Base-by-base conservation (phyloP, 257 asterid genomes). In the Parsonsia alboflavescens region DNA sequence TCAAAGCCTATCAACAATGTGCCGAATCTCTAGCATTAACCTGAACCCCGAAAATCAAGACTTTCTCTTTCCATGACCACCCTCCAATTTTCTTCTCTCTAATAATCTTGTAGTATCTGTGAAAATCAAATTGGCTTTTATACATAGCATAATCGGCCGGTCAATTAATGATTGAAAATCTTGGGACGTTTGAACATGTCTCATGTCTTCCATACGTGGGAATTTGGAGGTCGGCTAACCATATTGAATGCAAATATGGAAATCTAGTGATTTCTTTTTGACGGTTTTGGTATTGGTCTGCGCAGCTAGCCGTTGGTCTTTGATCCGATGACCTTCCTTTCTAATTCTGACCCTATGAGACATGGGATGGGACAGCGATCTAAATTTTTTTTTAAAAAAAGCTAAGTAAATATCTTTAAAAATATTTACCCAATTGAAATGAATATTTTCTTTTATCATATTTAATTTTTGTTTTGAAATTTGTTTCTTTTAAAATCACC, bases 1-100 rank as follows among this genome's bases (percentile, higher is more conserved):
- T 88, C 76, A 89, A 85, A 82, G 81, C 72, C 82, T 83, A 87
- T 78, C 80, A 83, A 81, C 84, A 85, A 88, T 81, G 80, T 45
- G 73, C 77, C 87, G 87, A 86, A 78, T 85, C 83, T 82, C 86
- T 79, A 79, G 89, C 90, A 82, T 82, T 86, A 74, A 1, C 73
- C 78, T 21, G 13, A 33, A 39, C 45, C 72, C 87, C 88, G 82
- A 82, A 86, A 78, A 80, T 81, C 78, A 56, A 77, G 93, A 72
- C 76, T 67, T 65, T 82, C 82, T 78, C 86, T 77, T 74, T 79
- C 82, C 75, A 80, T 76, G 77, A 73, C 79, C 58, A 69, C 80
- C 81, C 66, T 75, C 81, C 79, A 57, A 67, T 84, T 68, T 33
- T 80, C 71, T 77, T 58, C 68, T 42, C 64, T 58, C 17, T 36